A percentile compares a stretch with the other conserved stretches of the same genome.
phyloP scores from a whole-genome alignment of 2,329 filamentous ascomycete genomes.

The Aureobasidium sp. region DNA sequence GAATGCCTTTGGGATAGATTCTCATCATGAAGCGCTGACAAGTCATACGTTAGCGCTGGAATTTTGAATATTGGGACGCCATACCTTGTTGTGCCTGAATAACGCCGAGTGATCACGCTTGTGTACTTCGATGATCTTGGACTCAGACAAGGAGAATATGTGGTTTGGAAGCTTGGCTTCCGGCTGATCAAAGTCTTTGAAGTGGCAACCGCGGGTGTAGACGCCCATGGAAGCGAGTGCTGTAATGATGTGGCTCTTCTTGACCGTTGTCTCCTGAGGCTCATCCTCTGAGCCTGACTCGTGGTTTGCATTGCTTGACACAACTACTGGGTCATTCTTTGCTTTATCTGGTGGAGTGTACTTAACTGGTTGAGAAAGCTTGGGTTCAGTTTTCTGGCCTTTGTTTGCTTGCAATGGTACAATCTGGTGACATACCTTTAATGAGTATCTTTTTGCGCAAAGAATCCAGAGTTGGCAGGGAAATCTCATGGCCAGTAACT shows the following conservation, averaged over 20 bases:
- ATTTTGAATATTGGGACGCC: background rate
- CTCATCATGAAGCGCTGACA: slow-evolving; percentile 55
- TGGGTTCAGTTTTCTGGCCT: too few relatives aligned
- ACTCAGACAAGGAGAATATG: slow-evolving; percentile 57
- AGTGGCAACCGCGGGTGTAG: slow-evolving; percentile 81
- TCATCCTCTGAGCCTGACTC: slow-evolving; percentile 33
- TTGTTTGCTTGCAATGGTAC: too few relatives aligned
- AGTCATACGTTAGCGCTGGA: background rate
- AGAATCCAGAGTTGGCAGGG: slow-evolving; percentile 56
- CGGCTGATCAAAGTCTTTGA: slow-evolving; percentile 61
- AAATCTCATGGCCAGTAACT: slow-evolving; percentile 46
- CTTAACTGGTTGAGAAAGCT: slow-evolving; percentile 27
- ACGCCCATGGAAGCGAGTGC: slow-evolving; percentile 67
- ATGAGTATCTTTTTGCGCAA: slow-evolving; percentile 66
- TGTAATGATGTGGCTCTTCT: slow-evolving; percentile 56
- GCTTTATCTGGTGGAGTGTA: slow-evolving; percentile 32
- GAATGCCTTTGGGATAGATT: slow-evolving; percentile 74
- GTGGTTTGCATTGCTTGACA: slow-evolving; percentile 8
- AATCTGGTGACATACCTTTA: slow-evolving; percentile 26
- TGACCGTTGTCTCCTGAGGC: slow-evolving; percentile 30
- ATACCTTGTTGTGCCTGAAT: slow-evolving; percentile 63
- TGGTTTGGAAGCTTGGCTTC: slow-evolving; percentile 50
- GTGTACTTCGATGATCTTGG: slow-evolving; percentile 58
- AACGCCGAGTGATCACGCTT: slow-evolving; percentile 48
- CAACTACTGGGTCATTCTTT: background rate